Evolutionary conservation across 2,329 filamentous ascomycete genomes (phyloP).

Genomic region (Coniochaeta sp.): DNA sequence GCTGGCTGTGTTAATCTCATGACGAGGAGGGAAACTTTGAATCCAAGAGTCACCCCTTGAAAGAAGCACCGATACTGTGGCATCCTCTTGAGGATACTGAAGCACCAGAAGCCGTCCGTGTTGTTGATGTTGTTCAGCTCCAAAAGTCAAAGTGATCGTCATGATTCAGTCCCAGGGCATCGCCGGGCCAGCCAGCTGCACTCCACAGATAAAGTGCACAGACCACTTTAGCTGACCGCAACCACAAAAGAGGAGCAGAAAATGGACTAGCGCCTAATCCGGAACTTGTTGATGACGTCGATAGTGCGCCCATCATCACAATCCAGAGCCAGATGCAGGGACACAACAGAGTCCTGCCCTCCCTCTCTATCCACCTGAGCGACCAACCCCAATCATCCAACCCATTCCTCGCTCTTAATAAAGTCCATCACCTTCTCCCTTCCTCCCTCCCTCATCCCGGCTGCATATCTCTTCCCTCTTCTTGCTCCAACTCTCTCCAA

Average conservation of each 20-base stretch:
- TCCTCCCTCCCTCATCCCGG: not conserved
- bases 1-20: too few species aligned
- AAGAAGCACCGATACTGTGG: too few species aligned
- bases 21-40: too few species aligned
- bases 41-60: too few species aligned
- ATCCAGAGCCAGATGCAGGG: not conserved
- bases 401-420: slow-evolving; percentile 1
- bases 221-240: not conserved
- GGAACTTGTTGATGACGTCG: not conserved
- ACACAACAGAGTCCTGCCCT: not conserved
- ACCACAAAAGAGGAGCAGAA: not conserved
- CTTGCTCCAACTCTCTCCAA: not conserved
- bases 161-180: too few species aligned
- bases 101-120: too few species aligned
- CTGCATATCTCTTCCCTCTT: not conserved
- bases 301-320: not conserved
- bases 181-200: too few species aligned
- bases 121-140: too few species aligned
- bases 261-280: not conserved
- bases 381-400: not conserved
- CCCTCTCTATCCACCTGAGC: not conserved
- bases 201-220: too few species aligned
- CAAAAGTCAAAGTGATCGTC: too few species aligned
- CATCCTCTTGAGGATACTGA: too few species aligned
- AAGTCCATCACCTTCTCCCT: not conserved